phyloP scores from a whole-genome alignment of 345 rosid genomes.

The Camelina laxa region DNA sequence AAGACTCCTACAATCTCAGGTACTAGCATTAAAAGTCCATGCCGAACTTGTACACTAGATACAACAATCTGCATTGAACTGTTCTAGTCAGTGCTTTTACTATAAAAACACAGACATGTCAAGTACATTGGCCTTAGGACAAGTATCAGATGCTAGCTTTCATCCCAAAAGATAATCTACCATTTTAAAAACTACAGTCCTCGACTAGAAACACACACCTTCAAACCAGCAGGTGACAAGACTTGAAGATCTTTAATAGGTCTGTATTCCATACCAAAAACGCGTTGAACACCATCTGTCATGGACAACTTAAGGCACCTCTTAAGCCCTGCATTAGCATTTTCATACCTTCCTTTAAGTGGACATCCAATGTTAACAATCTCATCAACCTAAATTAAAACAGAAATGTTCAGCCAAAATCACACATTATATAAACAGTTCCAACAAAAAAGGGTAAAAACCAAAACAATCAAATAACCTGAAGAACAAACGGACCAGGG shows the following conservation, averaged over 20 bases:
- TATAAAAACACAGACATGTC: neutral
- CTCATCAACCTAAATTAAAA: constrained; percentile 83
- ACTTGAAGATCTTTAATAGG: constrained; percentile 85
- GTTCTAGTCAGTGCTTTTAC: constrained; percentile 13
- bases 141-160: constrained; percentile 5
- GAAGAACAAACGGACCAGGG: constrained; percentile 85
- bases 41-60: constrained; percentile 76
- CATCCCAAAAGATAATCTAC: constrained; percentile 13
- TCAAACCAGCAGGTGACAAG: constrained; percentile 77
- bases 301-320: constrained; percentile 89
- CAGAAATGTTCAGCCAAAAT: neutral
- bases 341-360: constrained; percentile 75
- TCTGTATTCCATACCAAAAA: constrained; percentile 91
- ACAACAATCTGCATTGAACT: constrained; percentile 64
- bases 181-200: constrained; percentile 2
- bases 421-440: constrained; percentile 10
- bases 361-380: constrained; percentile 79
- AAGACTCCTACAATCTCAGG: constrained; percentile 84
- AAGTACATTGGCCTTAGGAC: neutral
- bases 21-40: constrained; percentile 79
- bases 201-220: constrained; percentile 51
- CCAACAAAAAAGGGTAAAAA: neutral
- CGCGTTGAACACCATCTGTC: constrained; percentile 93
- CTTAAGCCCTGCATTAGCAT: constrained; percentile 70
- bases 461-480: constrained; percentile 52